These are phyloP conservation scores for Gomphus sp. DNA, from an alignment of 1,284 basidiomycete genomes.

Conservation along the genomic window DNA sequence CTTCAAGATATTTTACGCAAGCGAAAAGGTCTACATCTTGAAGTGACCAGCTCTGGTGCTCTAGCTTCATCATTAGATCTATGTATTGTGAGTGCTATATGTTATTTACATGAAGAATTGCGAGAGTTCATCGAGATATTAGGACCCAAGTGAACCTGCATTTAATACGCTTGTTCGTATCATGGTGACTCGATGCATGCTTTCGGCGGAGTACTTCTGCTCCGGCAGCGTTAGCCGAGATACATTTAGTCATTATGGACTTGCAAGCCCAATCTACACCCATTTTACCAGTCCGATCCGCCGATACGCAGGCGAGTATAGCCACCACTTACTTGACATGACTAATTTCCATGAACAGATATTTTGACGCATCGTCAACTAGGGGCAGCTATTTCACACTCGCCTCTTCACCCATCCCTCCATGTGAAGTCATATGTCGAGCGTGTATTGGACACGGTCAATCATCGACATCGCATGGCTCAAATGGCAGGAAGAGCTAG, in stretches of 20 bases:
- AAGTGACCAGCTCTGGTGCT: conserved; percentile 87
- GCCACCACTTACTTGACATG: conserved; percentile 16
- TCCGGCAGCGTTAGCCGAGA: conserved; percentile 89
- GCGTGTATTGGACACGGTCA: conserved; percentile 79
- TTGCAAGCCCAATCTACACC: conserved; percentile 95
- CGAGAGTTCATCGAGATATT: background rate
- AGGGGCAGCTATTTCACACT: conserved; percentile 80
- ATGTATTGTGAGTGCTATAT: conserved; percentile 59
- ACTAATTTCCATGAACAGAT: conserved; percentile 40
- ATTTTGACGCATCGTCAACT: conserved; percentile 94
- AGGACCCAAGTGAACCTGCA: conserved; percentile 71
- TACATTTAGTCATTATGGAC: conserved; percentile 93
- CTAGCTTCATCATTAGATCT: conserved; percentile 86
- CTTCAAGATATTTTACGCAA: conserved; percentile 89
- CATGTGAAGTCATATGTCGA: conserved; percentile 91
- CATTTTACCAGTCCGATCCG: conserved; percentile 96
- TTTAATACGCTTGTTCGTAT: conserved; percentile 98
- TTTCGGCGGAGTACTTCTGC: conserved; percentile 97
- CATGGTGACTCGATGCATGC: conserved; percentile 99
- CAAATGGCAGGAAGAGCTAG: conserved; percentile 96
- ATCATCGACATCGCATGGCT: conserved; percentile 89
- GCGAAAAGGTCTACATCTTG: conserved; percentile 77
- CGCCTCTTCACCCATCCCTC: conserved; percentile 76
- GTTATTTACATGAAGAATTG: background rate
- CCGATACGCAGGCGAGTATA: conserved; percentile 76